phyloP scores from a whole-genome alignment of 164 flowering plant genomes.

The Magnolia changhungtana region DNA sequence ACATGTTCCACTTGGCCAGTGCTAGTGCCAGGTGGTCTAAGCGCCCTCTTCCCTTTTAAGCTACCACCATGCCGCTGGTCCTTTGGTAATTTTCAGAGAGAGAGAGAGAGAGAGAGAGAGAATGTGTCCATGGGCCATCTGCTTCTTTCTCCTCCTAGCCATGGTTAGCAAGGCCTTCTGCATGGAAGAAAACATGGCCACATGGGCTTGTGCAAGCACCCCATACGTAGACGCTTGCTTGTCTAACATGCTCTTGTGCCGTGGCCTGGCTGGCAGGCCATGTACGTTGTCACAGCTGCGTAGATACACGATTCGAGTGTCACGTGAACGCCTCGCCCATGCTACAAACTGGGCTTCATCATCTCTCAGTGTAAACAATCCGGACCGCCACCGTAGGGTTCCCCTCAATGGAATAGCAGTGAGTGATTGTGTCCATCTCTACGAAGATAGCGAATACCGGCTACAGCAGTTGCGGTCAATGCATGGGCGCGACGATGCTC shows the following conservation, averaged over 20 bases:
- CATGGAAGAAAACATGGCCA: background rate
- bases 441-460: constrained; percentile 39
- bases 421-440: constrained; percentile 46
- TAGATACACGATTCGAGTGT: background rate
- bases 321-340: background rate
- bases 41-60: background rate
- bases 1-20: constrained; percentile 1
- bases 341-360: constrained; percentile 1
- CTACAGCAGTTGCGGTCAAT: constrained; percentile 18
- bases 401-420: constrained; percentile 13
- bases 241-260: background rate
- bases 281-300: background rate
- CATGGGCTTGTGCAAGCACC: background rate
- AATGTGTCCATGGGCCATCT: background rate
- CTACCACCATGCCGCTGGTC: background rate
- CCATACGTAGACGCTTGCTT: background rate
- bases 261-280: background rate
- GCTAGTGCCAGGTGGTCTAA: background rate
- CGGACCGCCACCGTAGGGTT: background rate
- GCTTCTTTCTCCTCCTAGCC: constrained; percentile 1
- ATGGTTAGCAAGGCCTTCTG: background rate
- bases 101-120: background rate
- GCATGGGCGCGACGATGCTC: constrained; percentile 33
- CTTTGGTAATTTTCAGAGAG: background rate
- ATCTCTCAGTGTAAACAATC: background rate